phyloP scores from a whole-genome alignment of 1,284 basidiomycete species.

The Cryptococcus sp. region DNA sequence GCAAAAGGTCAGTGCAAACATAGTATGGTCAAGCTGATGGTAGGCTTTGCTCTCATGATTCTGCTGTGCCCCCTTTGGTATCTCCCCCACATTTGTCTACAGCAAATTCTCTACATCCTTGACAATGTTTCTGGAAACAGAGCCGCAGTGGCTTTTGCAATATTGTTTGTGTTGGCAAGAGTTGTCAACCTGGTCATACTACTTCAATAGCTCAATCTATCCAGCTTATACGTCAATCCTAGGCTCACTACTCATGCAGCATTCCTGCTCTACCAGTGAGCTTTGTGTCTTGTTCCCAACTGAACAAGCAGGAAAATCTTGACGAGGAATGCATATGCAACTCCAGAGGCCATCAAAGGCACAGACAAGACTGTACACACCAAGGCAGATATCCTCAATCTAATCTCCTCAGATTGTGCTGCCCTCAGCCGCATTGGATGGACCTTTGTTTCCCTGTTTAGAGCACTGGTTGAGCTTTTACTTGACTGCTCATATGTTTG shows the following conservation, averaged over 20 bases:
- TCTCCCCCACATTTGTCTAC: slow-evolving; percentile 26
- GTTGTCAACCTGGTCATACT: slow-evolving; percentile 9
- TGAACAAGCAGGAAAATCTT: slow-evolving; percentile 35
- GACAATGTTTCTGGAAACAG: slow-evolving; percentile 13
- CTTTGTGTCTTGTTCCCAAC: no score
- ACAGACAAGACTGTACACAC: slow-evolving; percentile 12
- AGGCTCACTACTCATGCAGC: slow-evolving; percentile 16
- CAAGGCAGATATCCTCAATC: slow-evolving; percentile 32
- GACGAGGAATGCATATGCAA: slow-evolving; percentile 22
- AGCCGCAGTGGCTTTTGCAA: slow-evolving; percentile 18
- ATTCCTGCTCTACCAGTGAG: slow-evolving; percentile 22
- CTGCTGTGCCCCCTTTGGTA: slow-evolving; percentile 22
- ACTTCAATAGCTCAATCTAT: slow-evolving; percentile 12
- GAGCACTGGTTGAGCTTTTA: slow-evolving; percentile 72
- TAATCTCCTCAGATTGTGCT: slow-evolving; percentile 24
- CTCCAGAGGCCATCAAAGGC: slow-evolving; percentile 7
- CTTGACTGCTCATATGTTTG: slow-evolving; percentile 75
- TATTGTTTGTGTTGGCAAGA: slow-evolving; percentile 13
- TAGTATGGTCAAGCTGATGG: neutral
- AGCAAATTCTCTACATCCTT: slow-evolving; percentile 23
- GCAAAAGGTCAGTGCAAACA: slow-evolving; percentile 8
- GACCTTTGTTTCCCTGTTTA: slow-evolving; percentile 42
- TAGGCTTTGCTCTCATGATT: slow-evolving; percentile 13
- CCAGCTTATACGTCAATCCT: slow-evolving; percentile 12
- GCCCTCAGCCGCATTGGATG: slow-evolving; percentile 14